Evolutionary conservation across 192 early-diverging fungal genomes (phyloP), one percentile per base, ranked within the genome.

Genomic region (Podila minutissima): DNA sequence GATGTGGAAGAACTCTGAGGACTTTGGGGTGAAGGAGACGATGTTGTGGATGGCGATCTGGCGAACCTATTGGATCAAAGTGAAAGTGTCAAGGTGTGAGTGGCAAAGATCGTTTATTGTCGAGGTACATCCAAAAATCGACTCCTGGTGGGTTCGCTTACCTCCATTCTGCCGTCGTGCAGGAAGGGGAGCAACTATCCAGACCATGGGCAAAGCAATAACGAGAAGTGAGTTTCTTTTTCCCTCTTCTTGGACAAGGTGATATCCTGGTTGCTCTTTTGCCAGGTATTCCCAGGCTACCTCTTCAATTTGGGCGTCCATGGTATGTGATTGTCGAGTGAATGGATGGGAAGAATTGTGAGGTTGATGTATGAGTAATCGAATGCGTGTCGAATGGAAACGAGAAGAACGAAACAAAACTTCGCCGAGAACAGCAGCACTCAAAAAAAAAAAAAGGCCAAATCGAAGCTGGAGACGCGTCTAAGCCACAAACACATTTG

Each of bases 21-120:
- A 69, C 1, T 84, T 86, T 26, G 84, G 59, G 4, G 94, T 92
- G 49, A 95, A 92, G 24, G 89, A 90, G 24, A 92, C 87, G 53
- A 95, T 74, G 83, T 95, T 92, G 65, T 93, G 88, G 63, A 91
- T 86, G 9, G 95, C 96, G 67, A 95, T 87, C 64, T 94, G 87
- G 51, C 96, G 89, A 71, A 97, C 87, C 87, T 92, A 65, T 62
- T 50, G 8, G 24, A 33, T 37, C 11, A 61, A 62, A 50, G 3
- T 9, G 31, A 20, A 26, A 29, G 29, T 3, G 29, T 29, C 13
- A 71, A 53, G 62, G 8, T 9, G 26, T 26, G 8, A 20, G 20
- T 2, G 53, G 22, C 3, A 26, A 55, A 55, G 53, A 24, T n/a
- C n/a, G n/a, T 8, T 11, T 55, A 10, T 22, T 26, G 22, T 55